Evolutionary conservation across 2,329 filamentous ascomycete genomes (phyloP).

Genomic region (Raffaelea deltoideospora): DNA sequence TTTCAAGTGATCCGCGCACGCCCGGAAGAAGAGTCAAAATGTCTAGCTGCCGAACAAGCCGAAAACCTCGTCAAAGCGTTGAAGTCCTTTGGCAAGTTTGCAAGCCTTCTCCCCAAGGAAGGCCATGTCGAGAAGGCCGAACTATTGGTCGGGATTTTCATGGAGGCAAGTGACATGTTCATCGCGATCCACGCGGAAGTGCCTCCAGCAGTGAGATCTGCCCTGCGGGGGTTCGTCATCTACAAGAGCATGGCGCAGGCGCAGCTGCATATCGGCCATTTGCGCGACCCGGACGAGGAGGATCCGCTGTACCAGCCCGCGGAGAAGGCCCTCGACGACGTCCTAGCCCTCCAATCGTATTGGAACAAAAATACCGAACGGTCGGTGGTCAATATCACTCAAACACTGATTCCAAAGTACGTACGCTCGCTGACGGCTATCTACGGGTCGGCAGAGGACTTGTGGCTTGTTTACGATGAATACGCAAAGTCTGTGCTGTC

Average conservation of each 20-base stretch:
- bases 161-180: neutral
- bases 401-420: slow-evolving; percentile 1
- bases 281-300: too few relatives aligned
- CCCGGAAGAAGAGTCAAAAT: neutral
- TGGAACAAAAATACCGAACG: neutral
- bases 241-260: too few relatives aligned
- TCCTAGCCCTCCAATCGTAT: neutral
- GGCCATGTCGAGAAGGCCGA: slow-evolving; percentile 1
- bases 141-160: neutral
- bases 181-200: neutral
- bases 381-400: neutral
- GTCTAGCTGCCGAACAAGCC: neutral
- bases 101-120: neutral
- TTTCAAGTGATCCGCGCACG: too few relatives aligned
- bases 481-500: neutral
- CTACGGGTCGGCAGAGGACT: slow-evolving; percentile 1
- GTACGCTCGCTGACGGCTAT: neutral
- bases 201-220: too few relatives aligned
- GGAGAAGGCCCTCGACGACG: neutral
- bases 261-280: too few relatives aligned
- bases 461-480: neutral
- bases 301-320: neutral
- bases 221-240: too few relatives aligned
- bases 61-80: neutral
- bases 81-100: neutral